These are phyloP conservation scores for Sonneratia caseolaris DNA, from an alignment of 345 rosid genomes.

Conservation along the genomic window DNA sequence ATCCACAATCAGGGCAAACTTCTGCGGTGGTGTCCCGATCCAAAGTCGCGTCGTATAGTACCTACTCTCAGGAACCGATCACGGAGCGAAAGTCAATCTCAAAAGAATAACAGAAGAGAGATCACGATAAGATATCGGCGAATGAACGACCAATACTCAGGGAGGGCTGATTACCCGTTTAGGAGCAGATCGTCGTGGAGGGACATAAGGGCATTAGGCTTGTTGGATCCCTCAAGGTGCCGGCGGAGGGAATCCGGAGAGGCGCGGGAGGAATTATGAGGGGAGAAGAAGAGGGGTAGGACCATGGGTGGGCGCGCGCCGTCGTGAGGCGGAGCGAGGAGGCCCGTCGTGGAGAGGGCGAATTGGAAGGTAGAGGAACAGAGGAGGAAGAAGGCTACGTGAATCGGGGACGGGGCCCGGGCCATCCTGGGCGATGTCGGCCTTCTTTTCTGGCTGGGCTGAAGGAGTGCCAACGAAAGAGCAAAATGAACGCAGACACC, in stretches of 20 bases:
- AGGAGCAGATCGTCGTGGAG: conserved; percentile 91
- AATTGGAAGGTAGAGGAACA: conserved; percentile 13
- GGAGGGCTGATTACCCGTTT: conserved; percentile 41
- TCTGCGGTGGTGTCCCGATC: conserved; percentile 97
- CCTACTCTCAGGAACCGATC: conserved; percentile 20
- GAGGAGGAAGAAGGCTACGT: conserved; percentile 12
- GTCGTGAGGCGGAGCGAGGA: conserved; percentile 18
- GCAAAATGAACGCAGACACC: neutral
- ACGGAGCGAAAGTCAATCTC: neutral
- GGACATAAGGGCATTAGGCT: conserved; percentile 66
- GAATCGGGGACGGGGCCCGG: conserved; percentile 7
- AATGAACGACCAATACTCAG: neutral
- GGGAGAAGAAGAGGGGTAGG: conserved; percentile 60
- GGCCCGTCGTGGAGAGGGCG: conserved; percentile 13
- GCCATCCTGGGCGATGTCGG: conserved; percentile 17
- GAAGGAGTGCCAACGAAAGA: neutral
- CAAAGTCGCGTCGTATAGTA: conserved; percentile 81
- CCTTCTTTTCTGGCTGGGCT: neutral
- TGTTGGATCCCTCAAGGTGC: conserved; percentile 42
- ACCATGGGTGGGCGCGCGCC: conserved; percentile 46
- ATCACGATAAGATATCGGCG: neutral
- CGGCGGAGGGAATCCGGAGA: conserved; percentile 26
- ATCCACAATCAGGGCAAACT: conserved; percentile 78
- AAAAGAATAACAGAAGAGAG: neutral
- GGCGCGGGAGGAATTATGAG: conserved; percentile 27